These are phyloP conservation scores for Aspergillus awamori DNA, from an alignment of 2,329 filamentous ascomycete species.

Conservation along the genomic window DNA sequence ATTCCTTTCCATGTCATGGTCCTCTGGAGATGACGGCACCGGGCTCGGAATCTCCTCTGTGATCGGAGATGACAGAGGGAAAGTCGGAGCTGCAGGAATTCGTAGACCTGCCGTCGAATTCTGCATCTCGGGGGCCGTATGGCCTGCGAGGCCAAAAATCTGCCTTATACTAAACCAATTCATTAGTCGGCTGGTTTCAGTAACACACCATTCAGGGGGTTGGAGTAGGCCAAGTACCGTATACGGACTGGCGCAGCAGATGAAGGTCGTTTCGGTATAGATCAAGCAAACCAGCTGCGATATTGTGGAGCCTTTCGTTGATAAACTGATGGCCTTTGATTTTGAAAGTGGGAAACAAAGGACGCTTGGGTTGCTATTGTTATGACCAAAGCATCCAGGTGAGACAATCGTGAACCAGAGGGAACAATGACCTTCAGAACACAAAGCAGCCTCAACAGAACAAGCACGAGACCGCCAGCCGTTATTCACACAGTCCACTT, in stretches of 20 bases:
- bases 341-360: constrained; percentile 3
- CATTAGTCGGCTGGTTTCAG: neutral
- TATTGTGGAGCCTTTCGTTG: neutral
- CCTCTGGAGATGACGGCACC: constrained; percentile 37
- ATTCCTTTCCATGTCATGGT: constrained; percentile 29
- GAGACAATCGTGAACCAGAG: constrained; percentile 9
- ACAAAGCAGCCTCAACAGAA: neutral
- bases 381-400: constrained; percentile 3
- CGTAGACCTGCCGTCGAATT: constrained; percentile 32
- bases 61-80: constrained; percentile 49
- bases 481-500: constrained; percentile 10
- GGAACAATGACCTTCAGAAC: constrained; percentile 14
- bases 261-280: constrained; percentile 10
- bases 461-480: constrained; percentile 3
- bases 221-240: neutral
- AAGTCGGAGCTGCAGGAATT: constrained; percentile 38
- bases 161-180: constrained; percentile 19
- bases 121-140: constrained; percentile 28
- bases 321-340: neutral
- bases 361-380: constrained; percentile 12
- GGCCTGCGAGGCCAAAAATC: constrained; percentile 9
- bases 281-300: constrained; percentile 9
- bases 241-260: neutral
- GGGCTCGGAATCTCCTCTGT: constrained; percentile 46
- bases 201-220: neutral